These are phyloP conservation scores for Cyclostephanos tholiformis DNA, from an alignment of 108 stramenopile species.

Conservation along the genomic window DNA sequence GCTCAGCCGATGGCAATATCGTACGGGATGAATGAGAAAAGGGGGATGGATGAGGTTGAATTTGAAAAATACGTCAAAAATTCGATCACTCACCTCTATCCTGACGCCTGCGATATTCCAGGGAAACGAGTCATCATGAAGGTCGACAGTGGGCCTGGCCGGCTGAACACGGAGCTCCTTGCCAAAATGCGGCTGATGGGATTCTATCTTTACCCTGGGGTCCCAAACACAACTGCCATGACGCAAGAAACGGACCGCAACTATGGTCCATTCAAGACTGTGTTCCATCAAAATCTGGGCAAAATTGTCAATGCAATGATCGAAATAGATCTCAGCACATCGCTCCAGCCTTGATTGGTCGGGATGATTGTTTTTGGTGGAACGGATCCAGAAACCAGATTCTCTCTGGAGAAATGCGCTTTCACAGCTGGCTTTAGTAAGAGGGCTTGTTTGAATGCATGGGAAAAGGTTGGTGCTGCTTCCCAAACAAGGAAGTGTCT, in stretches of 20 bases:
- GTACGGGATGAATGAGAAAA: slow-evolving; percentile 23
- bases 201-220: slow-evolving; percentile 17
- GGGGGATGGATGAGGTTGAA: slow-evolving; percentile 24
- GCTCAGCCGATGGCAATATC: slow-evolving; percentile 3
- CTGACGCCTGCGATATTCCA: slow-evolving; percentile 21
- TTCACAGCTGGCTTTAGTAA: neutral
- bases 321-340: neutral
- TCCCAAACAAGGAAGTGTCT: slow-evolving; percentile 3
- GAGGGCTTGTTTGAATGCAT: slow-evolving; percentile 2
- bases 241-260: slow-evolving; percentile 22
- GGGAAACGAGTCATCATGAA: slow-evolving; percentile 28
- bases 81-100: slow-evolving; percentile 20
- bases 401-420: neutral
- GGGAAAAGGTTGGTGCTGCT: slow-evolving; percentile 10
- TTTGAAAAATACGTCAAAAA: slow-evolving; percentile 21
- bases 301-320: neutral
- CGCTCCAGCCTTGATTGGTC: slow-evolving; percentile 4
- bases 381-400: slow-evolving; percentile 5
- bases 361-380: slow-evolving; percentile 22
- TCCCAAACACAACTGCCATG: slow-evolving; percentile 27
- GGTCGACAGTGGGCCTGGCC: slow-evolving; percentile 34
- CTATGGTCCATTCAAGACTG: slow-evolving; percentile 27
- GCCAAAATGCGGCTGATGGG: slow-evolving; percentile 13
- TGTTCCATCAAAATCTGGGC: slow-evolving; percentile 8
- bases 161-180: slow-evolving; percentile 15